These are phyloP conservation scores for Sanghuangporus baumii DNA, from an alignment of 1,284 basidiomycete species.

Conservation along the genomic window DNA sequence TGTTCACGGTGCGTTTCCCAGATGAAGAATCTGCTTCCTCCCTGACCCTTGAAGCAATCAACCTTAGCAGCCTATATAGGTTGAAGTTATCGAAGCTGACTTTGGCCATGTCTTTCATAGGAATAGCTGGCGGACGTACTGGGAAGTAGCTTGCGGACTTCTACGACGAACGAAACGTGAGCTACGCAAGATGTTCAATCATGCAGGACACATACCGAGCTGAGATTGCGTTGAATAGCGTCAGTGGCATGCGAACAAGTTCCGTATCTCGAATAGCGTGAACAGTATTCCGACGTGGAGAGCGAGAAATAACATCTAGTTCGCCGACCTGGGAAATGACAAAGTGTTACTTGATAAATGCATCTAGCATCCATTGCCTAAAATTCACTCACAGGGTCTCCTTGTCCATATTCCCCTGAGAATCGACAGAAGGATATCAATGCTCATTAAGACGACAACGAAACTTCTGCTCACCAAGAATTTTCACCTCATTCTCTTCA, in stretches of 20 bases:
- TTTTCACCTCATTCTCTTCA: slow-evolving; percentile 69
- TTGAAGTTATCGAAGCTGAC: neutral
- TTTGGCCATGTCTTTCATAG: slow-evolving; percentile 5
- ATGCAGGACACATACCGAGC: slow-evolving; percentile 44
- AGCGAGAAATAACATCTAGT: slow-evolving; percentile 95
- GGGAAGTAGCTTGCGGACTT: slow-evolving; percentile 93
- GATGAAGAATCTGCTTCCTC: slow-evolving; percentile 68
- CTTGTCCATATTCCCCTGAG: slow-evolving; percentile 94
- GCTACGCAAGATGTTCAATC: slow-evolving; percentile 3
- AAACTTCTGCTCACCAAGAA: slow-evolving; percentile 61
- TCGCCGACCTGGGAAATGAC: slow-evolving; percentile 49
- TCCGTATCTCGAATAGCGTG: slow-evolving; percentile 99
- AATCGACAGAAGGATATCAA: slow-evolving; percentile 34
- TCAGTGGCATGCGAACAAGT: slow-evolving; percentile 95
- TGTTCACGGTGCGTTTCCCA: slow-evolving; percentile 38
- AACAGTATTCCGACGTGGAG: slow-evolving; percentile 83
- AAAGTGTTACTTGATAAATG: neutral
- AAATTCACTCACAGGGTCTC: slow-evolving; percentile 46
- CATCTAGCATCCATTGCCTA: neutral
- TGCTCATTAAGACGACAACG: neutral
- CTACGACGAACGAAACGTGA: slow-evolving; percentile 32
- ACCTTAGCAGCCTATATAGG: slow-evolving; percentile 62
- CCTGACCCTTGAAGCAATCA: slow-evolving; percentile 90
- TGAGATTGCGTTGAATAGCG: slow-evolving; percentile 95
- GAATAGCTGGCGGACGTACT: slow-evolving; percentile 46